Percentiles rank a stretch among this genome's conserved stretches.
Conservation (phyloP, 106 monocot species). For the Amphibolis antarctica region DNA sequence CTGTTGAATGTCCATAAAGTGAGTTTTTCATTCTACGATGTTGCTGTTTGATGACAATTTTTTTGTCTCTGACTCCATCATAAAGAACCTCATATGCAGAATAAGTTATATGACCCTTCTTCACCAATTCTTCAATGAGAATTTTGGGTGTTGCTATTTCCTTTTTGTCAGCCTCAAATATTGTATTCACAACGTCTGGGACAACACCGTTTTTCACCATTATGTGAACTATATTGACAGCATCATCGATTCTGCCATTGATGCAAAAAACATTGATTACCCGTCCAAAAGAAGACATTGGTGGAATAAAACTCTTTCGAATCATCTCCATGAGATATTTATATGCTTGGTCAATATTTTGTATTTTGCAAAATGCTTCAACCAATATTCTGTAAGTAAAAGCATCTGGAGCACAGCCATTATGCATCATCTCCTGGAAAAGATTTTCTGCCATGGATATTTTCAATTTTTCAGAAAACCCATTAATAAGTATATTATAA, state of each 20-base stretch:
- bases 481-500: constrained; percentile 69
- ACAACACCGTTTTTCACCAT: constrained; percentile 61
- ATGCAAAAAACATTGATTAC: constrained; percentile 52
- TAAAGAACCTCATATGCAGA: constrained; percentile 74
- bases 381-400: constrained; percentile 64
- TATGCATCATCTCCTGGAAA: constrained; percentile 50
- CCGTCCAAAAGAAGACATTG: constrained; percentile 63
- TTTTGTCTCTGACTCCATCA: constrained; percentile 83
- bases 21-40: background rate
- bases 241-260: constrained; percentile 29
- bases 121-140: constrained; percentile 80
- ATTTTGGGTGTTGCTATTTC: constrained; percentile 90
- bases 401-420: constrained; percentile 38
- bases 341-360: constrained; percentile 46
- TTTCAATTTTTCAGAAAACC: constrained; percentile 46
- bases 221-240: constrained; percentile 47
- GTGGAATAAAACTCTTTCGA: constrained; percentile 37
- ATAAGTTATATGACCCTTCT: constrained; percentile 70
- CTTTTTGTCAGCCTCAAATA: constrained; percentile 66
- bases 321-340: constrained; percentile 39
- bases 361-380: constrained; percentile 51
- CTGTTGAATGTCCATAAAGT: constrained; percentile 19
- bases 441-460: constrained; percentile 51
- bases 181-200: constrained; percentile 61
- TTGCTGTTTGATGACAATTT: constrained; percentile 23